A percentile compares a stretch with the other conserved stretches of the same genome.
Evolutionary conservation across 176 grass and related monocot genomes (phyloP).

Genomic region (Oryza glumipatula): DNA sequence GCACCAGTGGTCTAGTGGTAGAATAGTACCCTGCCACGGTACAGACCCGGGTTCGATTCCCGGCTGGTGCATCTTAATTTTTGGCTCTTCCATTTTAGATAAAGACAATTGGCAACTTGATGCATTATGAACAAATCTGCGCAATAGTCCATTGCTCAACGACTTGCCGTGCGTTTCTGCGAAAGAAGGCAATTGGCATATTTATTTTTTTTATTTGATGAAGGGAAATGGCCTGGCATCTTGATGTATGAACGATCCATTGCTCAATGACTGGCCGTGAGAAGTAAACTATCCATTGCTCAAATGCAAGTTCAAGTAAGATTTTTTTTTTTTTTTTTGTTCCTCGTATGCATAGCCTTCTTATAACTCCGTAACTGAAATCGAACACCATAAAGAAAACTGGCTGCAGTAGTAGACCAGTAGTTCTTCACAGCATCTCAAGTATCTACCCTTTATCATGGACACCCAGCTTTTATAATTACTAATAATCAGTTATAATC

Average conservation of each 20-base stretch:
- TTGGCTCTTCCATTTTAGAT: no score
- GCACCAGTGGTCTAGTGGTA: conserved; percentile 86
- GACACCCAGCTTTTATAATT: neutral
- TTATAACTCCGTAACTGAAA: neutral
- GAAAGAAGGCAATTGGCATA: no score
- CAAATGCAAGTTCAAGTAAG: neutral
- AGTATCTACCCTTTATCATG: neutral
- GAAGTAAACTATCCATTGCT: neutral
- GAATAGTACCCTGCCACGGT: conserved; percentile 86
- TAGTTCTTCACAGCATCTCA: neutral
- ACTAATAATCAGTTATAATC: neutral
- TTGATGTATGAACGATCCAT: no score
- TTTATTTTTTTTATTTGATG: no score
- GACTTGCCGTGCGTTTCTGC: no score
- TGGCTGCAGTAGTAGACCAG: no score
- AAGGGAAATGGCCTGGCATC: no score
- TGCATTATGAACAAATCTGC: no score
- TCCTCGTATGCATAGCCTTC: neutral
- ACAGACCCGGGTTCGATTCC: conserved; percentile 70
- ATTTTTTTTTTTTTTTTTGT: no score
- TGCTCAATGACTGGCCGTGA: no score
- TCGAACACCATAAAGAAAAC: neutral
- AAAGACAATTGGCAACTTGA: no score
- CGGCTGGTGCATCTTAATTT: conserved; percentile 44
- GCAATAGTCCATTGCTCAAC: no score